These are phyloP conservation scores for Coniochaeta sp. DNA, from an alignment of 2,329 filamentous ascomycete genomes.

Conservation along the genomic window DNA sequence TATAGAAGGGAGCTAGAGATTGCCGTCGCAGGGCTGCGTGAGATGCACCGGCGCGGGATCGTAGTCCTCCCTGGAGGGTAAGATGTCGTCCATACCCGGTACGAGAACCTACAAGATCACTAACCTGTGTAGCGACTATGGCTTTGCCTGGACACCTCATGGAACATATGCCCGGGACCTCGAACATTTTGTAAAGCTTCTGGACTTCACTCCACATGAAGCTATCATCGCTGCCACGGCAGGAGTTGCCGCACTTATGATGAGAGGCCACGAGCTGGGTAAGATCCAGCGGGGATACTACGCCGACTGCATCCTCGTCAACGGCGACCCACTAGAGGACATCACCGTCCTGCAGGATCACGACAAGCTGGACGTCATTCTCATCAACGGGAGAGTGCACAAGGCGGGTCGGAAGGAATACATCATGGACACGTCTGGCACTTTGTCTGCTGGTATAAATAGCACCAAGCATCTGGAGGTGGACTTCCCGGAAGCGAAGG, in stretches of 20 bases:
- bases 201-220: slow-evolving; percentile 36
- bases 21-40: slow-evolving; percentile 28
- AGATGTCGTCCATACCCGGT: neutral
- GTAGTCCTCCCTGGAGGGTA: slow-evolving; percentile 32
- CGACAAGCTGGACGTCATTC: slow-evolving; percentile 32
- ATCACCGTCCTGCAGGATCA: slow-evolving; percentile 33
- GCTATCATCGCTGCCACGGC: slow-evolving; percentile 33
- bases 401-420: slow-evolving; percentile 17
- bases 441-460: neutral
- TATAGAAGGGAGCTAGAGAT: slow-evolving; percentile 32
- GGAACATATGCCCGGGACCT: slow-evolving; percentile 39
- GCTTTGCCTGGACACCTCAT: slow-evolving; percentile 39
- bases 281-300: slow-evolving; percentile 31
- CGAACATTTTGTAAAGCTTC: slow-evolving; percentile 34
- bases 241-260: slow-evolving; percentile 30
- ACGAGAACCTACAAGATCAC: neutral
- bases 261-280: slow-evolving; percentile 29
- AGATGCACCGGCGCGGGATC: slow-evolving; percentile 37
- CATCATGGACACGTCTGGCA: neutral
- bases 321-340: slow-evolving; percentile 34
- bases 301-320: slow-evolving; percentile 36
- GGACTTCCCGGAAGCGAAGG: neutral
- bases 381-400: slow-evolving; percentile 39
- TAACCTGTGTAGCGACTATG: slow-evolving; percentile 24
- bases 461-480: slow-evolving; percentile 2